phyloP scores from a whole-genome alignment of 164 flowering plant genomes.

The Chimonanthus salicifolius region DNA sequence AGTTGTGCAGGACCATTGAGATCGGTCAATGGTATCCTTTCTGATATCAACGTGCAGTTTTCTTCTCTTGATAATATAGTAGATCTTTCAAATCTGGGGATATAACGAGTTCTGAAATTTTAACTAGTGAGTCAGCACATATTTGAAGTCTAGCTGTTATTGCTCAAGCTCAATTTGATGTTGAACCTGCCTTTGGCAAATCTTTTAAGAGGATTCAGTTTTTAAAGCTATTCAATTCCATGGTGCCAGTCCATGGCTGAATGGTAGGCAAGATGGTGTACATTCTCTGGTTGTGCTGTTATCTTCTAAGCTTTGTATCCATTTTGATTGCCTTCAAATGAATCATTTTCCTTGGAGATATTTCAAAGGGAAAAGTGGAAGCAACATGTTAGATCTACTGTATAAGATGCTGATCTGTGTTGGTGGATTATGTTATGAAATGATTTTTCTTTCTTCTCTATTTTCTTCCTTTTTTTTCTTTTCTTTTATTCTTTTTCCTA shows the following conservation, averaged over 20 bases:
- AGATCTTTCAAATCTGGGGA: constrained; percentile 25
- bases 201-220: not conserved
- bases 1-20: constrained; percentile 18
- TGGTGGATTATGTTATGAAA: not conserved
- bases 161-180: not conserved
- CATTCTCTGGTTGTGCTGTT: too few relatives aligned
- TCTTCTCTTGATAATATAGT: constrained; percentile 42
- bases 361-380: not conserved
- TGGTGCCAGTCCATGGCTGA: not conserved
- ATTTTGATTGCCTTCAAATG: not conserved
- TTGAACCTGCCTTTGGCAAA: not conserved
- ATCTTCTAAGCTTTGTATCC: too few relatives aligned
- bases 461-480: too few relatives aligned
- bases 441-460: not conserved
- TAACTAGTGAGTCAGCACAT: not conserved
- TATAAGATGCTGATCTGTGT: not conserved
- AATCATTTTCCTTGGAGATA: not conserved
- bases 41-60: constrained; percentile 33
- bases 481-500: too few relatives aligned
- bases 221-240: not conserved
- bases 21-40: constrained; percentile 41
- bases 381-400: not conserved
- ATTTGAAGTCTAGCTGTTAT: not conserved
- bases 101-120: not conserved
- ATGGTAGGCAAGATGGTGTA: not conserved